Evolutionary conservation across 2,329 filamentous ascomycete species (phyloP), one percentile per base, ranked within the genome.

Genomic region (Penicillium fuscoglaucum): DNA sequence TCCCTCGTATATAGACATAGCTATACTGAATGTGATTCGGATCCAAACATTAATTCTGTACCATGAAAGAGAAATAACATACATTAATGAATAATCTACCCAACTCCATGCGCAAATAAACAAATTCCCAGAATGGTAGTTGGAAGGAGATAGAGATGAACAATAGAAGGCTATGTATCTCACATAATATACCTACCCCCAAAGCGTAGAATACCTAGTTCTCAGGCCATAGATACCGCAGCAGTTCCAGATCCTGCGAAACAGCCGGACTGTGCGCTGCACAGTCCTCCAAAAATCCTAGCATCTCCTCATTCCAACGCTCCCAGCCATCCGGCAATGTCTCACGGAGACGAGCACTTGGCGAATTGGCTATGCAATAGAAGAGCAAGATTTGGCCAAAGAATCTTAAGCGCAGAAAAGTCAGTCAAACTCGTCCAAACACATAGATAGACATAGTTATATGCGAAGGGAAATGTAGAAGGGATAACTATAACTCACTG

Each of bases 331-430:
- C n/a, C 1, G 76, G 75, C 7, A 78, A 59, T 0, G 71, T 72
- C 24, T 72, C 69, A 2, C 74, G 69, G 4, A 78, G 60, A 8
- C 72, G 70, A 0, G 66, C 31, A 57, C 74, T 70, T 0, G 73
- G 66, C 4, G 75, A 77, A 44, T 76, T 70, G 2, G 74, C 70
- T 49, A 78, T 75, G 51, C 74, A 76, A 57, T 77, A 74, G 60
- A 78, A 78, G 26, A 78, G 69, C 33, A 78, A 70, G 28, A 78
- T 66, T 60, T 78, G 76, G 21, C 76, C 76, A 59, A 78, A 78
- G 63, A 78, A 76, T 45, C 73, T 76, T 12, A 12, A 6, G 31
- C 6, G 29, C 3, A 37, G 8, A 15, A n/a, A 26, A 13, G 40
- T 64, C 29, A 62, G 44, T 31, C 7, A 1, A 10, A 6, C 9